Conservation (phyloP, 768 basidiomycete genomes). For the Naematelia aurantialba region DNA sequence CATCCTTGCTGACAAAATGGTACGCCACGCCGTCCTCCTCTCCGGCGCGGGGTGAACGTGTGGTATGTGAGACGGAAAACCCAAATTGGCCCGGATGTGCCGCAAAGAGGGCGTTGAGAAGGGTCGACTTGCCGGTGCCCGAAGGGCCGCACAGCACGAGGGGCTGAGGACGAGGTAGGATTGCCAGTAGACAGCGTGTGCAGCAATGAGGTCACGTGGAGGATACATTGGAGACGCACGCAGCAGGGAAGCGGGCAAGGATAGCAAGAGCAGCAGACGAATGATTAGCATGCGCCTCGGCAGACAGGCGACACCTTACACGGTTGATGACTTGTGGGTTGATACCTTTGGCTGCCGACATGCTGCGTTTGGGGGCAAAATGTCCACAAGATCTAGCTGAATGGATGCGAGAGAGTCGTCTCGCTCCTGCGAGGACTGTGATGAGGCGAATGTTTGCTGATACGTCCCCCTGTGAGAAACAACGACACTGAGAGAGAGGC, state of each 20-base stretch:
- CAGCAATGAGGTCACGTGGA: conserved; percentile 1
- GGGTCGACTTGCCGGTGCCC: conserved; percentile 90
- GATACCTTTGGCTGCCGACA: conserved; percentile 13
- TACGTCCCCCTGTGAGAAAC: background rate
- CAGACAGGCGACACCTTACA: conserved; percentile 15
- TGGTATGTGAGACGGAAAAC: conserved; percentile 95
- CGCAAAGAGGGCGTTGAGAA: conserved; percentile 72
- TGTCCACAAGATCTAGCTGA: background rate
- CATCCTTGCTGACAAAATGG: conserved; percentile 71
- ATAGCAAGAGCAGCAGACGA: background rate
- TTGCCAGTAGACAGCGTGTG: background rate
- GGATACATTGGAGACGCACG: too few species aligned
- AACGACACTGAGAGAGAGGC: background rate
- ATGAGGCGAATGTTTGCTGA: background rate
- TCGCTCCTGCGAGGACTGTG: background rate
- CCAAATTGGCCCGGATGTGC: conserved; percentile 81
- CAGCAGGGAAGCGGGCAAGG: background rate
- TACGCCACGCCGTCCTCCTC: conserved; percentile 81
- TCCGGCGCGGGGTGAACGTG: conserved; percentile 73
- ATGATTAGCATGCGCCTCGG: background rate
- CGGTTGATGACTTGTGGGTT: conserved; percentile 34
- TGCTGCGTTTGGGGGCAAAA: conserved; percentile 2
- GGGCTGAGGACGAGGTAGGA: conserved; percentile 54
- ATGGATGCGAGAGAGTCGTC: background rate
- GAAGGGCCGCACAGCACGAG: conserved; percentile 87